Base-by-base conservation (phyloP, 2,329 filamentous ascomycete species). In the Neonectria punicea region DNA sequence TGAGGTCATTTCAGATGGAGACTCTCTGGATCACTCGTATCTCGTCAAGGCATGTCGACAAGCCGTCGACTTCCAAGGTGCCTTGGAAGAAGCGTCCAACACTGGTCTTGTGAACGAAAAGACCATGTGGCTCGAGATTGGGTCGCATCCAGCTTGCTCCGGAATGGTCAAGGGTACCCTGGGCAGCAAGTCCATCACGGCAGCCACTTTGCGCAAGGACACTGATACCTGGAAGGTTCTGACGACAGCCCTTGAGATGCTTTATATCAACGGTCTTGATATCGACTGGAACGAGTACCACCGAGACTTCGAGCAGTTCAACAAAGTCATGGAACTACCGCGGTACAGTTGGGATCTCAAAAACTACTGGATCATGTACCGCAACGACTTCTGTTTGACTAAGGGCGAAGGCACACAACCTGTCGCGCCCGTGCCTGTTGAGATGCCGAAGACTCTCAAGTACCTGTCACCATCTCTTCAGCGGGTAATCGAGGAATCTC, bases 281-380 rank as follows among this genome's bases (percentile, higher is more conserved):
- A 81, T 94, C 63, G 84, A 91, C 75, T 91, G 63, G 83, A 92
- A 89, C 65, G 91, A 93, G 78, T 92, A 87, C 73, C 88, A 92
- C 69, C 80, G 85, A 58, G 80, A 83, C 64, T 85, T 85, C 67
- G 71, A 74, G 20, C 60, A 70, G 0, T 78, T 76, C 13, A 76
- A 81, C 3, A 77, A 78, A 4, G 82, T 93, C 10, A 78, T 93
- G 6, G 81, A 87, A 6, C 80, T 94, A 1, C 92, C 92, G 0
- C 85, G 86, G 1, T 94, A 94, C 75, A 84, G 85, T 0, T 94
- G 91, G 80, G 89, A 94, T 72, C 82, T 88, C 71, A 92, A 93
- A 82, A 90, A 87, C 68, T 93, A 93, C 75, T 89, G 87, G 87
- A 82, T 88, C 46, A 82, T 85, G 71, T 89, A 88, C 74, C 78